Conservation (phyloP, 2,329 filamentous ascomycete genomes). For the Periconia sp. region DNA sequence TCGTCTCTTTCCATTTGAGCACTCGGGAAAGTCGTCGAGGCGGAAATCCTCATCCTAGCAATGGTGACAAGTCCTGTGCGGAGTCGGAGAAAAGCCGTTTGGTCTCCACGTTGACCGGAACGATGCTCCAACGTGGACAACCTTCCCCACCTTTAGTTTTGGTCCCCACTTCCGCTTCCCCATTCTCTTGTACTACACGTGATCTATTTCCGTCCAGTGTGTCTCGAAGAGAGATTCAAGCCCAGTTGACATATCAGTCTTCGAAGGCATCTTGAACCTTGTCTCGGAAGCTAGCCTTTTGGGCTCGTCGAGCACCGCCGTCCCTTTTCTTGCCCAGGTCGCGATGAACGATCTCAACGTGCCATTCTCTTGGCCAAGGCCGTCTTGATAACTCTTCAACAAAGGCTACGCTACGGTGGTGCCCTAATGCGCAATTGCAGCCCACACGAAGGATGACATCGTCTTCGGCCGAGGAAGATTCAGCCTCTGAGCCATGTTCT, state of each 20-base stretch:
- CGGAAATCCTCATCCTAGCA: too few species aligned
- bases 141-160: not conserved
- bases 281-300: constrained; percentile 8
- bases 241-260: too few species aligned
- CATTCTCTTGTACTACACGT: too few species aligned
- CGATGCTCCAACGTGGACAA: too few species aligned
- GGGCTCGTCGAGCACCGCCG: constrained; percentile 8
- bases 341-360: constrained; percentile 22
- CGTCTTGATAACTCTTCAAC: constrained; percentile 23
- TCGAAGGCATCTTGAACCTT: too few species aligned
- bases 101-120: too few species aligned
- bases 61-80: too few species aligned
- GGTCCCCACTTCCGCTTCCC: constrained; percentile 1
- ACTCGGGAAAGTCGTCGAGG: too few species aligned
- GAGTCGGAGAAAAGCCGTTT: too few species aligned
- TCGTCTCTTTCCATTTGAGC: too few species aligned
- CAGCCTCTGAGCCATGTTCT: not conserved
- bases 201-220: too few species aligned
- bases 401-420: constrained; percentile 32
- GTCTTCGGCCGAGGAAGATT: not conserved
- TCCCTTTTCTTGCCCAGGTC: constrained; percentile 22
- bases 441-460: constrained; percentile 17
- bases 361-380: constrained; percentile 21
- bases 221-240: too few species aligned
- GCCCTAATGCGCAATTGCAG: constrained; percentile 30